These are phyloP conservation scores for Sclerotinia spermophila DNA, from an alignment of 2,329 filamentous ascomycete species.

Conservation along the genomic window DNA sequence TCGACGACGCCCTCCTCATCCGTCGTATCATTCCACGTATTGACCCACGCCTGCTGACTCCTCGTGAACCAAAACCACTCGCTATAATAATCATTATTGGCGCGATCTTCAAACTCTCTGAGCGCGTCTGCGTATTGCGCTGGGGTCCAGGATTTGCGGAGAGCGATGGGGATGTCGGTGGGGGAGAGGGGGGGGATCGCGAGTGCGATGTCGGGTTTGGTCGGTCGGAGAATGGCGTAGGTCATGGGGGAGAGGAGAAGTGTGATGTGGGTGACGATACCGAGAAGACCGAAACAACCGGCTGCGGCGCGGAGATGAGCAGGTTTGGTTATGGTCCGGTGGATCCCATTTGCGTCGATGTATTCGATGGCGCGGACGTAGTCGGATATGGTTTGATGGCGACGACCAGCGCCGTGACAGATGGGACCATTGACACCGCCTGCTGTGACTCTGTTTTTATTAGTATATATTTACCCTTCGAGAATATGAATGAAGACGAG, in stretches of 20 bases:
- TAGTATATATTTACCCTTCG: background rate
- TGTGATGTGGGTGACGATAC: slow-evolving; percentile 48
- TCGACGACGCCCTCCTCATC: slow-evolving; percentile 37
- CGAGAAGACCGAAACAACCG: slow-evolving; percentile 46
- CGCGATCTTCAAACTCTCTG: slow-evolving; percentile 40
- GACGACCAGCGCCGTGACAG: slow-evolving; percentile 46
- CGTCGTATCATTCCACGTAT: slow-evolving; percentile 43
- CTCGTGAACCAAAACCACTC: slow-evolving; percentile 53
- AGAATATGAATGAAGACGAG: background rate
- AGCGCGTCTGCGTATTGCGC: slow-evolving; percentile 38
- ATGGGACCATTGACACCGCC: slow-evolving; percentile 46
- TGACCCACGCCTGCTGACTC: slow-evolving; percentile 44
- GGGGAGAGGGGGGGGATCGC: slow-evolving; percentile 45
- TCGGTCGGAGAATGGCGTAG: slow-evolving; percentile 45
- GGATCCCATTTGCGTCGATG: slow-evolving; percentile 44
- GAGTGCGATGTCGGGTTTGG: slow-evolving; percentile 42
- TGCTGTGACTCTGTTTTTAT: slow-evolving; percentile 40
- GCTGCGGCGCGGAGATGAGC: slow-evolving; percentile 43
- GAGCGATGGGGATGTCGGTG: slow-evolving; percentile 40
- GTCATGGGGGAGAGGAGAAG: slow-evolving; percentile 46
- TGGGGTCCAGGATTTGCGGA: slow-evolving; percentile 37
- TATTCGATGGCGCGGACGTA: slow-evolving; percentile 47
- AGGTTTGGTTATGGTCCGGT: slow-evolving; percentile 41
- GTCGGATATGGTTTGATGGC: slow-evolving; percentile 45
- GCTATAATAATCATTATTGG: slow-evolving; percentile 43